Evolutionary conservation across 148 eudicot species (phyloP).

Genomic region (Camellia japonica): DNA sequence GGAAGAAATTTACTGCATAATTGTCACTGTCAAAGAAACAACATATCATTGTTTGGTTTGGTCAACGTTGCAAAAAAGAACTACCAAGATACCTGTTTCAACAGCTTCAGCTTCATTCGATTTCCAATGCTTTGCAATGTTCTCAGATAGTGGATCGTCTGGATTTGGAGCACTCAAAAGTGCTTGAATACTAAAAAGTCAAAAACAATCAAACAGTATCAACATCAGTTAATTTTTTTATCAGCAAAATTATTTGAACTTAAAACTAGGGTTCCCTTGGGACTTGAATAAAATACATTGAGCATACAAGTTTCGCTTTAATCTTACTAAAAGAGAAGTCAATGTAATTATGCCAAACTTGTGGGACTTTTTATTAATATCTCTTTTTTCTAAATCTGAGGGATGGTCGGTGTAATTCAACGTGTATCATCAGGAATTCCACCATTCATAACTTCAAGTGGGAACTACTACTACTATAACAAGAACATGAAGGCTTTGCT

Average conservation of each 20-base stretch:
- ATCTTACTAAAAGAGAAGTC: too few relatives aligned
- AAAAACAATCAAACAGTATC: not conserved
- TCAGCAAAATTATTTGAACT: not conserved
- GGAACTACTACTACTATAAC: not conserved
- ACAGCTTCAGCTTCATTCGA: slow-evolving; percentile 87
- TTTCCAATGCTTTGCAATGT: slow-evolving; percentile 99
- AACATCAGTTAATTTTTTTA: not conserved
- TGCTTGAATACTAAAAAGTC: slow-evolving; percentile 76
- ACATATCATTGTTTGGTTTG: too few relatives aligned
- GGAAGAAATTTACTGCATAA: too few relatives aligned
- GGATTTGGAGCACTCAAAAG: slow-evolving; percentile 98
- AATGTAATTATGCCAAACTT: too few relatives aligned
- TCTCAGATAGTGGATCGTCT: slow-evolving; percentile 96
- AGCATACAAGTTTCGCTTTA: too few relatives aligned
- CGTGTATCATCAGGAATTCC: not conserved
- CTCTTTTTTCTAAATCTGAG: too few relatives aligned
- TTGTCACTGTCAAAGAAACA: too few relatives aligned
- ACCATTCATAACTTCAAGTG: not conserved
- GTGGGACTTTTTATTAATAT: too few relatives aligned
- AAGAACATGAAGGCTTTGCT: not conserved
- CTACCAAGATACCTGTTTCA: slow-evolving; percentile 66
- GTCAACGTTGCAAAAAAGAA: too few relatives aligned
- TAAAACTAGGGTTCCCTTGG: not conserved
- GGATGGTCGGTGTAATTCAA: too few relatives aligned
- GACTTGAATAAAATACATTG: too few relatives aligned